Percentiles rank a stretch among this genome's conserved stretches.
Conservation (phyloP, 108 stramenopile genomes). For the Nitzschia sp. region DNA sequence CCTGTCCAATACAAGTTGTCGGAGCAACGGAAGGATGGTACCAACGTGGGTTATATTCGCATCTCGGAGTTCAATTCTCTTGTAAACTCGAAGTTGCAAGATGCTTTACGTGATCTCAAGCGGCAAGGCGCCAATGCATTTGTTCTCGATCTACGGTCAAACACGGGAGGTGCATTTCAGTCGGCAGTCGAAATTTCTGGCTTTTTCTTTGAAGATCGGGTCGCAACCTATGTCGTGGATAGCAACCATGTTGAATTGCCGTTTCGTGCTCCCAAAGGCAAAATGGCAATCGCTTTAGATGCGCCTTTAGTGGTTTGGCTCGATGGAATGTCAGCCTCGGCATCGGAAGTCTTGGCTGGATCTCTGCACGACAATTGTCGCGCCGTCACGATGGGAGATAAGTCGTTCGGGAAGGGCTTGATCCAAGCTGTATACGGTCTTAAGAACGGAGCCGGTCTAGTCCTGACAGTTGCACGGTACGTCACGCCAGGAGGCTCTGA, state of each 20-base stretch:
- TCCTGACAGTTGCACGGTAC: constrained; percentile 93
- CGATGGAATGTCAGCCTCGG: constrained; percentile 82
- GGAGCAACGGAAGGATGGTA: constrained; percentile 74
- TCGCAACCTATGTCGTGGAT: constrained; percentile 83
- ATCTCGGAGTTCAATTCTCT: constrained; percentile 89
- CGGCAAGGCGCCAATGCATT: constrained; percentile 79
- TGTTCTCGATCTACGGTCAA: constrained; percentile 87
- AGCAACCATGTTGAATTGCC: constrained; percentile 69
- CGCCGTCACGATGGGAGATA: constrained; percentile 90
- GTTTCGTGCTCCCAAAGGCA: constrained; percentile 63
- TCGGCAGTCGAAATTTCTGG: constrained; percentile 91
- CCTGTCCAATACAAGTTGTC: constrained; percentile 68
- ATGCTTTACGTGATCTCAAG: constrained; percentile 75
- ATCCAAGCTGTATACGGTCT: constrained; percentile 96
- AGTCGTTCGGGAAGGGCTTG: constrained; percentile 93
- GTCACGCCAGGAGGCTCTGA: constrained; percentile 87
- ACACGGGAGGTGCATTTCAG: constrained; percentile 95
- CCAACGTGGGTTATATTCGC: constrained; percentile 87
- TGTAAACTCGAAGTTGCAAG: constrained; percentile 69
- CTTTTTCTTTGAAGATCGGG: constrained; percentile 78
- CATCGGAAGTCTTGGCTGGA: constrained; percentile 91
- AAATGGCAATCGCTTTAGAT: constrained; percentile 41
- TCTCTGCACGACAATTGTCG: constrained; percentile 93
- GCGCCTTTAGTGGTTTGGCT: constrained; percentile 79
- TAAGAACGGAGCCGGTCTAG: constrained; percentile 89